Evolutionary conservation across 257 asterid species (phyloP), one percentile per base, ranked within the genome.

Genomic region (Coffea canephora): DNA sequence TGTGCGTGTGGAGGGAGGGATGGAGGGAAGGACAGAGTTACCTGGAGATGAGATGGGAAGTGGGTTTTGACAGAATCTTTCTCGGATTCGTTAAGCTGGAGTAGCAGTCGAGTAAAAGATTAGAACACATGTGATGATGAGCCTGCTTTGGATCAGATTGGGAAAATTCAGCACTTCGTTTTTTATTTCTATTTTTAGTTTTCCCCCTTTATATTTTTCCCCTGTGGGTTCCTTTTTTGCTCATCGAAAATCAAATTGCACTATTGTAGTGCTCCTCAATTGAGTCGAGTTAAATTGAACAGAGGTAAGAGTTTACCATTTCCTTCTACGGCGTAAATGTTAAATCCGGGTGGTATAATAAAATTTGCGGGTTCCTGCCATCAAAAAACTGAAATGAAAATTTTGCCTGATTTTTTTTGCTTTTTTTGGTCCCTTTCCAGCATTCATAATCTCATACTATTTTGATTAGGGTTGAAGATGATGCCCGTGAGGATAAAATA

Each of bases 1-100:
- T 84, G 8, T 81, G 9, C 23, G 54, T 36, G 69, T 18, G 8
- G 34, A 61, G 31, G n/a, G 67, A n/a, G 67, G 0, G 34, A 61
- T 13, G n/a, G 66, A n/a, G 34, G 25, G 31, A 62, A 34, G 11
- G 68, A 0, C 6, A 62, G 36, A 23, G 54, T 84, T 75, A 86
- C 88, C 93, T 87, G 67, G 84, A 85, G 79, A 54, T 54, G 82
- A 81, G 85, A 54, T 54, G 81, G 79, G 85, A 73, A 48, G n/a
- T 34, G 73, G 76, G 43, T 57, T 43, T 70, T 27, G n/a, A 67
- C 59, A 79, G 79, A 76, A 76, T 43, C 72, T 76, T 23, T 39
- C 55, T 23, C 55, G 78, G 78, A 55, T 36, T 62, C 41, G 50
- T 67, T 49, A 57, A 19, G 78, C 15, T 41, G 65, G 68, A 39